A percentile compares a stretch with the other conserved stretches of the same genome.
These are phyloP conservation scores for Saturnispora bothae DNA, from an alignment of 805 yeast genomes.

Conservation along the genomic window DNA sequence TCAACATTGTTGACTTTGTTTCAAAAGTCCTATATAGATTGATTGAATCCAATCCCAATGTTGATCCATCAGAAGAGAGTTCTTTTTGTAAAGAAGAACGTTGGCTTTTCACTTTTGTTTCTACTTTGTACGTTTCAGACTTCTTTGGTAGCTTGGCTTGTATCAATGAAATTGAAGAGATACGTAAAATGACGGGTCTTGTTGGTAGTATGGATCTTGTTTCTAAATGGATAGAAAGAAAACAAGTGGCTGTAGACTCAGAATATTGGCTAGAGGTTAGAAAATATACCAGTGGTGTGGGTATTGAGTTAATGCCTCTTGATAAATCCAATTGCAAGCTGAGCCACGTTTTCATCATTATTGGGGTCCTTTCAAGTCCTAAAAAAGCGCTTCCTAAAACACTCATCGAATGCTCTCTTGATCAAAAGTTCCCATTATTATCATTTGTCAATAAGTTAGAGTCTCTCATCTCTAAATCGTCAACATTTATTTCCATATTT, in stretches of 20 bases:
- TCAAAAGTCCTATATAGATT: slow-evolving; percentile 35
- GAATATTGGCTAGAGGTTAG: slow-evolving; percentile 7
- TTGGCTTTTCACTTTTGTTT: slow-evolving; percentile 9
- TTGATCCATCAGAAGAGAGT: neutral
- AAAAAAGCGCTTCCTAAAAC: slow-evolving; percentile 12
- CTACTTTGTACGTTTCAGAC: slow-evolving; percentile 8
- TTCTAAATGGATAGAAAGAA: slow-evolving; percentile 7
- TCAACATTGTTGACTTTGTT: slow-evolving; percentile 35
- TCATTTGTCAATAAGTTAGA: slow-evolving; percentile 5
- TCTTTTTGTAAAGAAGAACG: slow-evolving; percentile 23
- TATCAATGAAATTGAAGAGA: slow-evolving; percentile 21
- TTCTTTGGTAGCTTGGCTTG: slow-evolving; percentile 13
- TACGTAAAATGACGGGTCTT: slow-evolving; percentile 13
- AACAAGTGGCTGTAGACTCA: slow-evolving; percentile 2
- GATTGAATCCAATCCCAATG: slow-evolving; percentile 23
- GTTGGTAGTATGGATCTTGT: slow-evolving; percentile 12
- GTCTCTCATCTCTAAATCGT: neutral
- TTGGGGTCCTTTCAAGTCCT: slow-evolving; percentile 9
- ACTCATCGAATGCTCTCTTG: slow-evolving; percentile 12
- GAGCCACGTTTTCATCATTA: slow-evolving; percentile 6
- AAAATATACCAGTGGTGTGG: slow-evolving; percentile 7
- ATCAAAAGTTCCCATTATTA: slow-evolving; percentile 10
- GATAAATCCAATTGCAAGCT: slow-evolving; percentile 2
- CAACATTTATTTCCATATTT: slow-evolving; percentile 6
- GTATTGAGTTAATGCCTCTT: slow-evolving; percentile 4